Conservation (phyloP, 805 yeast genomes). For the Blastobotrys muscicola region DNA sequence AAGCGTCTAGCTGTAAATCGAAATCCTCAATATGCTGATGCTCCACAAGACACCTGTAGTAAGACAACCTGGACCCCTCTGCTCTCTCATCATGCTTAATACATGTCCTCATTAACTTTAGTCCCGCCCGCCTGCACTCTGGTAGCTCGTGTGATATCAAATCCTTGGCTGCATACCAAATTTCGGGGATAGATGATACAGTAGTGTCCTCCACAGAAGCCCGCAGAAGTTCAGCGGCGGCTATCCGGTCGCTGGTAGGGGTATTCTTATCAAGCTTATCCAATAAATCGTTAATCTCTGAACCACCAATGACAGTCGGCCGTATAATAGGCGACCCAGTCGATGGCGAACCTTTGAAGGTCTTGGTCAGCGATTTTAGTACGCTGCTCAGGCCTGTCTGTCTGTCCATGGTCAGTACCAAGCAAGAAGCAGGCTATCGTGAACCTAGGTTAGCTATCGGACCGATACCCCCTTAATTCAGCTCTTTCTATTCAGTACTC, state of each 20-base stretch:
- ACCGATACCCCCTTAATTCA: no score
- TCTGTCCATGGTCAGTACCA: no score
- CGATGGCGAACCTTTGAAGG: constrained; percentile 18
- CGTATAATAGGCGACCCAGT: constrained; percentile 7
- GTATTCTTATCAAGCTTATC: constrained; percentile 14
- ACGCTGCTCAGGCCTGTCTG: constrained; percentile 19
- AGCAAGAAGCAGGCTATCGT: no score
- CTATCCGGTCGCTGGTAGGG: constrained; percentile 26
- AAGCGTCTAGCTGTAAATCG: constrained; percentile 39
- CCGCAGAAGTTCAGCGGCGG: constrained; percentile 44
- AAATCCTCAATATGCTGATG: constrained; percentile 41
- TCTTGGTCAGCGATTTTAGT: constrained; percentile 21
- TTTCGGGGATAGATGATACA: constrained; percentile 53
- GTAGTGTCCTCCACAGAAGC: constrained; percentile 42
- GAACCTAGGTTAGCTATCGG: no score
- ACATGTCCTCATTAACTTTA: constrained; percentile 47
- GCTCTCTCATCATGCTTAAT: constrained; percentile 42
- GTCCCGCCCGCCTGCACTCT: constrained; percentile 38
- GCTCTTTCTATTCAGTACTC: no score
- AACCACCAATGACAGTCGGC: constrained; percentile 25
- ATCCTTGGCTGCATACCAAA: constrained; percentile 63
- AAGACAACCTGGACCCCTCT: constrained; percentile 41
- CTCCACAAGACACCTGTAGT: constrained; percentile 53
- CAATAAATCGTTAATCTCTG: constrained; percentile 24
- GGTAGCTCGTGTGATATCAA: constrained; percentile 35